Evolutionary conservation across 1,139 yeast species (phyloP).

Genomic region (Kurtzmaniella quercitrusa): DNA sequence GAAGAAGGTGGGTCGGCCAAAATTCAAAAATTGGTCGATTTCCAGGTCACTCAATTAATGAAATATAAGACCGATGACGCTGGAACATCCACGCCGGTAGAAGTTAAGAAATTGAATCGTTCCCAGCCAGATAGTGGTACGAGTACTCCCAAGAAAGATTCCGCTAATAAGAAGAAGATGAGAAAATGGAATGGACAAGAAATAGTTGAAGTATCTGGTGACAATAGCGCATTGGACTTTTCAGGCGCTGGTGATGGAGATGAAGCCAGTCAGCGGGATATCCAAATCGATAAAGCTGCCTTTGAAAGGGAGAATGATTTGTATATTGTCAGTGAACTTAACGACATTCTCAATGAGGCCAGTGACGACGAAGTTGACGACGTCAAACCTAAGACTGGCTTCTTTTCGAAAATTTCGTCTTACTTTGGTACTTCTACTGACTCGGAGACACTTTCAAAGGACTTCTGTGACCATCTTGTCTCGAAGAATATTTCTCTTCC

Average conservation of each 20-base stretch:
- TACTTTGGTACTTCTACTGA: constrained; percentile 38
- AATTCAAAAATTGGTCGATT: constrained; percentile 33
- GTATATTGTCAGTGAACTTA: constrained; percentile 41
- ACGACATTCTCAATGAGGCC: constrained; percentile 36
- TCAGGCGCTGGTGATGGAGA: constrained; percentile 33
- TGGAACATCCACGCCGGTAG: constrained; percentile 3
- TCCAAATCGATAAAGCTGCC: constrained; percentile 28
- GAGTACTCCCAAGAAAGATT: constrained; percentile 8
- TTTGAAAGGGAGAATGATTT: constrained; percentile 38
- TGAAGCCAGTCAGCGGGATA: constrained; percentile 36
- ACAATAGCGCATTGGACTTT: constrained; percentile 30
- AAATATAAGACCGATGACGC: constrained; percentile 20
- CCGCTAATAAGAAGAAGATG: constrained; percentile 31
- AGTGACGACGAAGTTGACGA: constrained; percentile 25
- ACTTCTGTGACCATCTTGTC: constrained; percentile 40
- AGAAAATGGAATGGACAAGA: constrained; percentile 45
- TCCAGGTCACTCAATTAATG: constrained; percentile 37
- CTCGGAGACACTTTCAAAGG: constrained; percentile 37
- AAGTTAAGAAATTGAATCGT: constrained; percentile 1
- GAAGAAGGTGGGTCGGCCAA: constrained; percentile 16
- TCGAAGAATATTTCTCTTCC: constrained; percentile 42
- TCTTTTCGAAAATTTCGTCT: constrained; percentile 34
- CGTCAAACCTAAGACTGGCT: constrained; percentile 17
- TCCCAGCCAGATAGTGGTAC: constrained; percentile 10
- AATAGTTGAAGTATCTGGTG: constrained; percentile 21